Base-by-base conservation (phyloP, 1,284 basidiomycete genomes). In the Earliella scabrosa region DNA sequence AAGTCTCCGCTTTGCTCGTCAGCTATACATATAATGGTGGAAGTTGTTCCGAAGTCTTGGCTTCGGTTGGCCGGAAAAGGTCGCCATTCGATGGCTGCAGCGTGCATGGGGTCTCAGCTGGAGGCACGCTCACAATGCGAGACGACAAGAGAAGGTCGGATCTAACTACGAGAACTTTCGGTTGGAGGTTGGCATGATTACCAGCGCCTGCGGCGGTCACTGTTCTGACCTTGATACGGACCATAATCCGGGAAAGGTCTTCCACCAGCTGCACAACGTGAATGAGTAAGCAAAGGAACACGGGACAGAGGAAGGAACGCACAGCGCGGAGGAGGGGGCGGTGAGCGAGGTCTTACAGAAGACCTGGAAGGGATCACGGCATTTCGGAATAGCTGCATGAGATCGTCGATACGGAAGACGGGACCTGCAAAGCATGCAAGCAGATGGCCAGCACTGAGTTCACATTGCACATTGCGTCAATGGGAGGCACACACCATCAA, bases 331-430 rank as follows among this genome's bases (percentile, higher is more conserved):
- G 81, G 78, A 7, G 82, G 74, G 23, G 80, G 76, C 24, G 85
- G 82, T 5, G 75, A 78, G 58, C 80, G 74, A 4, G 74, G 65
- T 53, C 76, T 73, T 27, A 69, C 67, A 32, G 75, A 54, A 16
- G 69, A 78, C 52, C 83, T 87, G 4, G 66, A 58, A n/a, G 91
- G 90, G 51, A 93, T 90, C 20, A 88, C 83, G 45, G 89, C 88
- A 67, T 83, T 88, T 43, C 85, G 79, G 69, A 93, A 86, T 20
- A 93, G 69, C 59, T 87, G 87, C 82, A 96, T 87, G 31, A 95
- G 77, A 71, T 95, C 93, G 46, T 95, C 93, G 2, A 89, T 88
- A 50, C 90, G 82, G 77, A 95, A 95, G 34, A 93, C 81, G 16
- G 93, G 93, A 2, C 93, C 93, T 94, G 61, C 13, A 40, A 60